Conservation (phyloP, 1,139 yeast species). For the Saccharomycopsis hybrid region DNA sequence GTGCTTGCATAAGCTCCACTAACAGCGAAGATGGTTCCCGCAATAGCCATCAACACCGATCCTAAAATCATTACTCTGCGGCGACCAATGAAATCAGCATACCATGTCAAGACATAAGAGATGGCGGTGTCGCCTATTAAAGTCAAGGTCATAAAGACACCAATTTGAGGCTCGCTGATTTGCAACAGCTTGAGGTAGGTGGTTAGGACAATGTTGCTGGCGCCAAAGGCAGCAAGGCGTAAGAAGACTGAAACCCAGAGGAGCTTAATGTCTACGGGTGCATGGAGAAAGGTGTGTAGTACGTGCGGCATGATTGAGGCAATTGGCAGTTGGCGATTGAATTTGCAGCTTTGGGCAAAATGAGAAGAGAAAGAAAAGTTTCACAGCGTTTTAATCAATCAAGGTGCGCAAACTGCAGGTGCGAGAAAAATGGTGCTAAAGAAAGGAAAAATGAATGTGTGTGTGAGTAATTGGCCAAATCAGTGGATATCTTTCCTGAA, state of each 20-base stretch:
- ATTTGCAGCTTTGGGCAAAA: too few relatives aligned
- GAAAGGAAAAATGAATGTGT: too few relatives aligned
- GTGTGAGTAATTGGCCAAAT: too few relatives aligned
- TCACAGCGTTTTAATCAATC: too few relatives aligned
- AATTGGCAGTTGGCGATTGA: too few relatives aligned
- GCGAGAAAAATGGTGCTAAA: too few relatives aligned
- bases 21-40: conserved; percentile 61
- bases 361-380: too few relatives aligned
- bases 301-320: too few relatives aligned
- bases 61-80: conserved; percentile 61
- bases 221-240: conserved; percentile 72
- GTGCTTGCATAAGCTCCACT: not conserved
- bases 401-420: too few relatives aligned
- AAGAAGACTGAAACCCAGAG: conserved; percentile 68
- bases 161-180: conserved; percentile 54
- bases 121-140: conserved; percentile 72
- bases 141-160: conserved; percentile 78
- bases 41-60: conserved; percentile 57
- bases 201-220: conserved; percentile 75
- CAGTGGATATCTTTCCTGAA: too few relatives aligned
- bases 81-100: conserved; percentile 73
- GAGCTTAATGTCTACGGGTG: conserved; percentile 46
- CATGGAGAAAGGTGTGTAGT: too few relatives aligned
- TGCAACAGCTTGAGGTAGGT: conserved; percentile 55
- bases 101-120: conserved; percentile 69